Conservation (phyloP, 108 stramenopile species). For the Cyclotella baltica region DNA sequence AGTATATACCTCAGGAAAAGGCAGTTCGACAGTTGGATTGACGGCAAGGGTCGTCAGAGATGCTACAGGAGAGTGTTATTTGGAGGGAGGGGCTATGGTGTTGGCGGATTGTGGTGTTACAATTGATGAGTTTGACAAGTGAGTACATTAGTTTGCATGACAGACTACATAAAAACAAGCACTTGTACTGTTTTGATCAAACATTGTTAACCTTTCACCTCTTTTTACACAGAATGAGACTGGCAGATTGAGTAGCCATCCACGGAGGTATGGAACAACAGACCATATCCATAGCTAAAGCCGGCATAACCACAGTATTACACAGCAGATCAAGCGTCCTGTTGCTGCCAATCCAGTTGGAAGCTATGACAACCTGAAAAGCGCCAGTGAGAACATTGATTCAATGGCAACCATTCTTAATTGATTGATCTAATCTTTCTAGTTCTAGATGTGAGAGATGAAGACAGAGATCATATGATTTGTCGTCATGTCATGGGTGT, state of each 20-base stretch:
- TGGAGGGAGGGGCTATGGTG: slow-evolving; percentile 99
- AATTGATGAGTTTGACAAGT: slow-evolving; percentile 98
- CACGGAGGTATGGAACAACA: slow-evolving; percentile 99
- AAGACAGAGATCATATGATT: slow-evolving; percentile 94
- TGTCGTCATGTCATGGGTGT: slow-evolving; percentile 98
- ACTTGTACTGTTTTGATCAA: background rate
- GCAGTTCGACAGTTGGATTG: slow-evolving; percentile 95
- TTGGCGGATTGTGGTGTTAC: slow-evolving; percentile 99
- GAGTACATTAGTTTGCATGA: too few species aligned
- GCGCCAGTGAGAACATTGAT: slow-evolving; percentile 97
- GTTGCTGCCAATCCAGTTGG: slow-evolving; percentile 99
- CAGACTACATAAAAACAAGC: too few species aligned
- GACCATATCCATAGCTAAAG: slow-evolving; percentile 99
- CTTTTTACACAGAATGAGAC: slow-evolving; percentile 89
- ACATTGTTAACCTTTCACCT: background rate
- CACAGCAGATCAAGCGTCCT: slow-evolving; percentile 92
- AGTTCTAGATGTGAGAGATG: slow-evolving; percentile 96
- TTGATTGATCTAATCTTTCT: slow-evolving; percentile 98
- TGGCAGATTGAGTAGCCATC: slow-evolving; percentile 97
- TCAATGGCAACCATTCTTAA: slow-evolving; percentile 98
- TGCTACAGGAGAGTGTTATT: slow-evolving; percentile 95
- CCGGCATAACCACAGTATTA: slow-evolving; percentile 98
- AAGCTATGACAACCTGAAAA: slow-evolving; percentile 96
- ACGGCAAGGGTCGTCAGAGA: slow-evolving; percentile 95
- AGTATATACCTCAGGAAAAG: slow-evolving; percentile 99